phyloP scores from a whole-genome alignment of 2,329 filamentous ascomycete genomes.

The Monosporascus sp. region DNA sequence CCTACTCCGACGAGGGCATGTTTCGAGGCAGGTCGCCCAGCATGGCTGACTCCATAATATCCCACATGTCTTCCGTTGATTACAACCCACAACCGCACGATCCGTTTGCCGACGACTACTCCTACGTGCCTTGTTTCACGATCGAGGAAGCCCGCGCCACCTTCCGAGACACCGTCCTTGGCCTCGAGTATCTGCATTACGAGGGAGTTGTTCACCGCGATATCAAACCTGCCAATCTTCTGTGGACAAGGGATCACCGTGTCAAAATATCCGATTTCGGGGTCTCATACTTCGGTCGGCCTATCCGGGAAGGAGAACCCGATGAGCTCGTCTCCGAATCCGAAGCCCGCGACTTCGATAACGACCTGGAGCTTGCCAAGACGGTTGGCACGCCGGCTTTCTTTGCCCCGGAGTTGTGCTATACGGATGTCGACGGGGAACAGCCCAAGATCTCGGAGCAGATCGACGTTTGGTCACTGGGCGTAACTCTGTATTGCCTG shows the following conservation, averaged over 20 bases:
- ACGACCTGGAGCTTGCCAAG: conserved; percentile 94
- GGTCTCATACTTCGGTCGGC: conserved; percentile 91
- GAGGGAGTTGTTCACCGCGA: conserved; percentile 80
- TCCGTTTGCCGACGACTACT: conserved; percentile 77
- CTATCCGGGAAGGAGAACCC: conserved; percentile 75
- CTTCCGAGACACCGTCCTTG: conserved; percentile 89
- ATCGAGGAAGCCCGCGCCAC: conserved; percentile 74
- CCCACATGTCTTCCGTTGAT: conserved; percentile 63
- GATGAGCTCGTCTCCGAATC: conserved; percentile 72
- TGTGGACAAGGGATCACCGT: conserved; percentile 77
- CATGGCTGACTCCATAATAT: conserved; percentile 70
- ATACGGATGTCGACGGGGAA: conserved; percentile 67
- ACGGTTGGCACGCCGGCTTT: conserved; percentile 97
- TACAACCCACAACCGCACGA: conserved; percentile 54
- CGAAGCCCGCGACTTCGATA: conserved; percentile 81
- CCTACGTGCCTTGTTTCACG: conserved; percentile 90
- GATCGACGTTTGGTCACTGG: conserved; percentile 96
- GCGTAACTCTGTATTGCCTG: conserved; percentile 92
- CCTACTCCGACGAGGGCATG: conserved; percentile 55
- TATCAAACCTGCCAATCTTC: conserved; percentile 84
- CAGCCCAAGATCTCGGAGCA: conserved; percentile 81
- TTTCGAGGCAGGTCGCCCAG: conserved; percentile 69
- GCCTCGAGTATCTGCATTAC: conserved; percentile 88
- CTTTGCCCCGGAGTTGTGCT: conserved; percentile 94
- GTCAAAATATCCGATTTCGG: conserved; percentile 99